Evolutionary conservation across 257 asterid genomes (phyloP).

Genomic region (Catharanthus roseus): DNA sequence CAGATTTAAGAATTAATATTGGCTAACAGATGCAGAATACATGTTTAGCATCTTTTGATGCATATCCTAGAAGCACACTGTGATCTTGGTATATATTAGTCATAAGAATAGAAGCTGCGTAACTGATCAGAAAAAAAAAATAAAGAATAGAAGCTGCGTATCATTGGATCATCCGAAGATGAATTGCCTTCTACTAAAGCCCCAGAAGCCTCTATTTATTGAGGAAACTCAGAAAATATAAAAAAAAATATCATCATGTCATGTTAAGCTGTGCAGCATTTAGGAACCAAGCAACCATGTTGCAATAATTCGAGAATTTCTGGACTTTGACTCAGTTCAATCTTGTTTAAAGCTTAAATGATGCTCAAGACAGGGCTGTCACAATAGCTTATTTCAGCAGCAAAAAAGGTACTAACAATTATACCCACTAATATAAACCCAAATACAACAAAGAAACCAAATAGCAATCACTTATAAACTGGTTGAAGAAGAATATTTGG

Average conservation of each 20-base stretch:
- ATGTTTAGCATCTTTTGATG: background rate
- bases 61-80: background rate
- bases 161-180: background rate
- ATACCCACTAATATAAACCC: background rate
- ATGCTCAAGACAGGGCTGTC: background rate
- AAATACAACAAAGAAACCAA: background rate
- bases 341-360: no score
- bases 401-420: background rate
- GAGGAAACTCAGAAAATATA: background rate
- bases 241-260: background rate
- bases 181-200: background rate
- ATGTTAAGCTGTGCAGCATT: background rate
- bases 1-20: background rate
- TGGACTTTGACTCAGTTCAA: background rate
- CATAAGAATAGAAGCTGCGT: background rate
- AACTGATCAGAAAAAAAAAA: no score
- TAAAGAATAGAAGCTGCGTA: no score
- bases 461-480: background rate
- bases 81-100: background rate
- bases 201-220: background rate
- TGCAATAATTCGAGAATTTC: background rate
- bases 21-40: background rate
- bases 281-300: background rate
- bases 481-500: background rate
- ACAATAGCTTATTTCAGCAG: background rate